Percentiles rank a stretch among this genome's conserved stretches.
Evolutionary conservation across 2,329 filamentous ascomycete genomes (phyloP).

Genomic region (Fusarium pininemorale): DNA sequence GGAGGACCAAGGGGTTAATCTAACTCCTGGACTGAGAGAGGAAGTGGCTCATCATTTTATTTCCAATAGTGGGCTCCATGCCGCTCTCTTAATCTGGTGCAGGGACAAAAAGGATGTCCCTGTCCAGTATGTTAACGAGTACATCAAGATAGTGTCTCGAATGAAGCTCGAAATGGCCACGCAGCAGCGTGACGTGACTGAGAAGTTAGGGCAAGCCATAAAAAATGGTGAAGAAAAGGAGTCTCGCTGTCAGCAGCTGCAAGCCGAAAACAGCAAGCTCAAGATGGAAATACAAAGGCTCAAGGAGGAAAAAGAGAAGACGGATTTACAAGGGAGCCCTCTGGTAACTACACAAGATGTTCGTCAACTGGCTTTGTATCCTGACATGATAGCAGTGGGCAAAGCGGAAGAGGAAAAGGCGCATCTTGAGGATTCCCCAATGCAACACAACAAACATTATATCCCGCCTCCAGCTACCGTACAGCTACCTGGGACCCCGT

Average conservation of each 20-base stretch:
- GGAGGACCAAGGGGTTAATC: neutral
- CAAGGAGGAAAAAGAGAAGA: neutral
- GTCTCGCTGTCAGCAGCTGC: neutral
- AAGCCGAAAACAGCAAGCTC: neutral
- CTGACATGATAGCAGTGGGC: neutral
- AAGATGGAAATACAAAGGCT: neutral
- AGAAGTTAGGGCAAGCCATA: neutral
- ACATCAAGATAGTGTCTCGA: slow-evolving; percentile 11
- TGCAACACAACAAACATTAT: neutral
- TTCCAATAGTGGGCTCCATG: slow-evolving; percentile 7
- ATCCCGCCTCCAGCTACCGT: neutral
- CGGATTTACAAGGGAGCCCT: neutral
- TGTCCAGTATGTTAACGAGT: slow-evolving; percentile 17
- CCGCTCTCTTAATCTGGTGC: slow-evolving; percentile 23
- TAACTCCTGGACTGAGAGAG: neutral
- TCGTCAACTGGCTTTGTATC: neutral
- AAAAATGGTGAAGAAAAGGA: neutral
- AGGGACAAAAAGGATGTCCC: neutral
- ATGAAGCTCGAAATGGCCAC: slow-evolving; percentile 17
- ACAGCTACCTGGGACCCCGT: neutral
- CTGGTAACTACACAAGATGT: neutral
- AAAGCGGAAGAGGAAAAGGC: neutral
- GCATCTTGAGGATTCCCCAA: neutral
- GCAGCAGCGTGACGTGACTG: neutral
- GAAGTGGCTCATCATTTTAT: slow-evolving; percentile 15